Conservation (phyloP, 441 rosid genomes). For the Eruca vesicaria region DNA sequence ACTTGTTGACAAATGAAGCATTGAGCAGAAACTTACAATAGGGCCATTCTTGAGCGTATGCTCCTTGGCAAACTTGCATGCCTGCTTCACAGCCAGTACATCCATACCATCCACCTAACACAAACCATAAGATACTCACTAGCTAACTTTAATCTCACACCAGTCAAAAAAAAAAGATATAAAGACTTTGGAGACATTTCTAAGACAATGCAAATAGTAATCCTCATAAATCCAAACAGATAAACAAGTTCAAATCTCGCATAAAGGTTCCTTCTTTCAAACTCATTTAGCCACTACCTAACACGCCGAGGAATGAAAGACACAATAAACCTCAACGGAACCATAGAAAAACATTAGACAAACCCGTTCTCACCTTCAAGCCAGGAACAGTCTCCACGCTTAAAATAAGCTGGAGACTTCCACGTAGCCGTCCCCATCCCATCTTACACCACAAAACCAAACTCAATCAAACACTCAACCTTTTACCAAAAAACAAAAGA, state of each 20-base stretch:
- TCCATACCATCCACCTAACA: slow-evolving; percentile 99
- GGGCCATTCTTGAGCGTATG: slow-evolving; percentile 91
- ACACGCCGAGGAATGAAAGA: too few species aligned
- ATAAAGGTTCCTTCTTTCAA: slow-evolving; percentile 1
- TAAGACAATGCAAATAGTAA: too few species aligned
- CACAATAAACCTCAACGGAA: too few species aligned
- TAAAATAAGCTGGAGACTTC: slow-evolving; percentile 92
- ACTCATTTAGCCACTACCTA: neutral
- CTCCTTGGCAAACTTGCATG: slow-evolving; percentile 94
- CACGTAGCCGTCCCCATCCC: slow-evolving; percentile 99
- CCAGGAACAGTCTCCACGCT: slow-evolving; percentile 99
- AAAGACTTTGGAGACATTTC: neutral
- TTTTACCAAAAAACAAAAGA: neutral
- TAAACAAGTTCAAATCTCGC: neutral
- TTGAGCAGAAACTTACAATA: slow-evolving; percentile 55
- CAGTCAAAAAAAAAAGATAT: neutral
- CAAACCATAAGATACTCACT: slow-evolving; percentile 11
- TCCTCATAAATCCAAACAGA: neutral
- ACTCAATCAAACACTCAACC: neutral
- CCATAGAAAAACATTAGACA: too few species aligned
- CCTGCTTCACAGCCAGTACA: slow-evolving; percentile 91
- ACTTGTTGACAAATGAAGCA: neutral
- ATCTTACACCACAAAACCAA: slow-evolving; percentile 46
- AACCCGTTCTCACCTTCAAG: slow-evolving; percentile 57
- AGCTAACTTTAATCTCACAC: slow-evolving; percentile 3